A percentile compares a stretch with the other conserved stretches of the same genome.
These are phyloP conservation scores for Ceratobasidium theobromae DNA, from an alignment of 1,284 basidiomycete genomes.

Conservation along the genomic window DNA sequence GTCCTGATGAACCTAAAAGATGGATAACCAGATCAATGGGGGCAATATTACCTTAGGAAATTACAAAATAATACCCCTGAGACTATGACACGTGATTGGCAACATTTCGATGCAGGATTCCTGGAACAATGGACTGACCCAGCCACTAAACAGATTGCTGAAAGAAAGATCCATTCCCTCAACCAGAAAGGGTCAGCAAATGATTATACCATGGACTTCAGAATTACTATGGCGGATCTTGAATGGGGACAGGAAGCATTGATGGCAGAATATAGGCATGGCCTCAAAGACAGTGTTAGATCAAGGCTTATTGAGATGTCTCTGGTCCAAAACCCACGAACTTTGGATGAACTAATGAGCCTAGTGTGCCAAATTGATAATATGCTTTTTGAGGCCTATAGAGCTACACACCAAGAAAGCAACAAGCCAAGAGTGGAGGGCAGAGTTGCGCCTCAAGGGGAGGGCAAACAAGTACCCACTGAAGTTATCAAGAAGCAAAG, in stretches of 20 bases:
- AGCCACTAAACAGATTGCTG: not conserved
- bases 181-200: not conserved
- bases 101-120: not conserved
- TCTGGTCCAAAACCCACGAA: not conserved
- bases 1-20: slow-evolving; percentile 3
- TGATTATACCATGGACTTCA: too few relatives aligned
- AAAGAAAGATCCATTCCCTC: not conserved
- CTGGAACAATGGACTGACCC: not conserved
- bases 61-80: not conserved
- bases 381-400: not conserved
- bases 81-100: not conserved
- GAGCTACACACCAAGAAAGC: too few relatives aligned
- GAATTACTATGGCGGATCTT: too few relatives aligned
- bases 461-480: too few relatives aligned
- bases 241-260: too few relatives aligned
- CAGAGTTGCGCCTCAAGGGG: too few relatives aligned
- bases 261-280: too few relatives aligned
- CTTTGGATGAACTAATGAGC: not conserved
- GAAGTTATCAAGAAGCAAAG: too few relatives aligned
- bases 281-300: not conserved
- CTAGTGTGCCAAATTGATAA: not conserved
- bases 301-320: not conserved
- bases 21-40: not conserved
- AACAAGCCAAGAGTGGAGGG: too few relatives aligned
- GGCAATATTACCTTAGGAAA: not conserved